These are phyloP conservation scores for Pulicaria dysenterica DNA, from an alignment of 129 eudicot species.

Conservation along the genomic window DNA sequence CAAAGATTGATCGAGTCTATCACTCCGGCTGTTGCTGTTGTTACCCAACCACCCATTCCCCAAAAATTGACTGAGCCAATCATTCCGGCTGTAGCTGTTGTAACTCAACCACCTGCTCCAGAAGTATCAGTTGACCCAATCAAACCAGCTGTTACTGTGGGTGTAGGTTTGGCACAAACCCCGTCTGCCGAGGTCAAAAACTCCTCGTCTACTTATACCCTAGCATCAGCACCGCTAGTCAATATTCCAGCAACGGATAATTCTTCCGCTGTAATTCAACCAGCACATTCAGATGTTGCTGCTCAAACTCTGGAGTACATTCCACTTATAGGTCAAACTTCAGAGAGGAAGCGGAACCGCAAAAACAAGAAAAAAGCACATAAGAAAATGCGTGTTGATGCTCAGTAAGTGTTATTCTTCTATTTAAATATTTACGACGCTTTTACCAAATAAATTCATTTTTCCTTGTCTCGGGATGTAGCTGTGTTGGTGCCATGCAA, in stretches of 20 bases:
- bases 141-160: background rate
- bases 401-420: conserved; percentile 40
- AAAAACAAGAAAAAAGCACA: conserved; percentile 37
- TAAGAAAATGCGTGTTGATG: conserved; percentile 35
- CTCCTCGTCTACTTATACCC: background rate
- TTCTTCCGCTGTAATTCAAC: conserved; percentile 13
- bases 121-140: conserved; percentile 1
- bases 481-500: no score
- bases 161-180: background rate
- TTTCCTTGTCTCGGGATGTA: no score
- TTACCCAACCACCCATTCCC: background rate
- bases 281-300: conserved; percentile 8
- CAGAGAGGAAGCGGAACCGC: conserved; percentile 31
- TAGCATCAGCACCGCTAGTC: background rate
- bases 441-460: background rate
- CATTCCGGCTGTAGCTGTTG: background rate
- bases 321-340: conserved; percentile 22
- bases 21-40: conserved; percentile 1
- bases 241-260: background rate
- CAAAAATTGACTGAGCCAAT: background rate
- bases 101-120: conserved; percentile 13
- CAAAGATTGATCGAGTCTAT: background rate
- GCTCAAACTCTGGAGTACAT: conserved; percentile 27
- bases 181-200: conserved; percentile 16
- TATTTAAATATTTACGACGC: background rate